These are phyloP conservation scores for Dipodascus geniculatus DNA, from an alignment of 805 yeast genomes.

Conservation along the genomic window DNA sequence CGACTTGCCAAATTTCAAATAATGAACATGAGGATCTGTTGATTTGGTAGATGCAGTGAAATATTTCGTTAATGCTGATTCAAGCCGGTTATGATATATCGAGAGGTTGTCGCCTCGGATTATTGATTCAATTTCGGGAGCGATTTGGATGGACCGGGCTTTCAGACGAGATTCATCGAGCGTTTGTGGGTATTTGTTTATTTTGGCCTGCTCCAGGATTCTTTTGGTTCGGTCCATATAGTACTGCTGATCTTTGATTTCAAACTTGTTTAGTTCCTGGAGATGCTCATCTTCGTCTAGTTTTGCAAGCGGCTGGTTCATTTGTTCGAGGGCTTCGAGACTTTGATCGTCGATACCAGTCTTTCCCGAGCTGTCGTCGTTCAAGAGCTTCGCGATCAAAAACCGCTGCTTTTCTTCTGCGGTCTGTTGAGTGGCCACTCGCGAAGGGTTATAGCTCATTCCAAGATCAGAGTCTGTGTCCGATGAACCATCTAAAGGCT, in stretches of 20 bases:
- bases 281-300: background rate
- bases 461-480: background rate
- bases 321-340: background rate
- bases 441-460: background rate
- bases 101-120: background rate
- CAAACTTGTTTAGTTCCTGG: background rate
- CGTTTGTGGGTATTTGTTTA: background rate
- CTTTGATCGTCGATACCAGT: background rate
- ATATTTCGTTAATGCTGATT: background rate
- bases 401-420: background rate
- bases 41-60: background rate
- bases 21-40: background rate
- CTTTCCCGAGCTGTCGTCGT: background rate
- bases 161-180: background rate
- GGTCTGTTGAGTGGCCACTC: background rate
- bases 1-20: background rate
- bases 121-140: background rate
- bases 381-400: background rate
- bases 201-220: background rate
- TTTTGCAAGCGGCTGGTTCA: background rate
- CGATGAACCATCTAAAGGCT: background rate
- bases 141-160: background rate
- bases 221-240: background rate
- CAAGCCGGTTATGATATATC: background rate
- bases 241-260: background rate